These are phyloP conservation scores for Cryptococcus sp. DNA, from an alignment of 1,284 basidiomycete species.

Conservation along the genomic window DNA sequence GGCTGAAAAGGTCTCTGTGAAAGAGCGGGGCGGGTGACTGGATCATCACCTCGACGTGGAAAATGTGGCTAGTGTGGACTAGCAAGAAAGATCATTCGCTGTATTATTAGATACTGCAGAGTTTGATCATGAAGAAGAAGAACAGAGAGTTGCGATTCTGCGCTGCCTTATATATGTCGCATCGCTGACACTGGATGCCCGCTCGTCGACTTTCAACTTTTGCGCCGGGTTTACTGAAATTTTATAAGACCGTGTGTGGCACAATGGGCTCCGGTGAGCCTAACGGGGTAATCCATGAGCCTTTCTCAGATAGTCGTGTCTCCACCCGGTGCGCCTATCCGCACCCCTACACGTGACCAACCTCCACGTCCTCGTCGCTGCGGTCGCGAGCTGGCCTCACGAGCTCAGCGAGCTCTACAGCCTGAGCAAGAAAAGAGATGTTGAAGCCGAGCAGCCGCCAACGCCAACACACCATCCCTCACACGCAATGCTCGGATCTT, in stretches of 20 bases:
- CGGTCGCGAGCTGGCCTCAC: neutral
- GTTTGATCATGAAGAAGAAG: conserved; percentile 15
- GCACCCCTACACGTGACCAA: neutral
- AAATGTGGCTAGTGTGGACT: conserved; percentile 54
- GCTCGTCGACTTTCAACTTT: too few relatives aligned
- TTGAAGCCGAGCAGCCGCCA: neutral
- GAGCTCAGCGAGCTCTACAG: too few relatives aligned
- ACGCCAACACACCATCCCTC: neutral
- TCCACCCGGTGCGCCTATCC: too few relatives aligned
- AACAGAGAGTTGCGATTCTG: neutral
- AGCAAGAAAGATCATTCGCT: conserved; percentile 51
- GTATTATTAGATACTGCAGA: conserved; percentile 49
- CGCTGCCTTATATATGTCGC: too few relatives aligned
- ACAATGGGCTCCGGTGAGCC: too few relatives aligned
- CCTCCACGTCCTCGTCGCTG: neutral
- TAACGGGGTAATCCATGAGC: too few relatives aligned
- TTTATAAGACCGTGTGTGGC: too few relatives aligned
- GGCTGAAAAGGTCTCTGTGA: conserved; percentile 46
- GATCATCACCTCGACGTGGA: conserved; percentile 54
- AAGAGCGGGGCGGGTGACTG: conserved; percentile 49
- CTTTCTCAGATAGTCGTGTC: too few relatives aligned
- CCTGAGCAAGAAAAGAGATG: neutral
- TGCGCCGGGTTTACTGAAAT: too few relatives aligned
- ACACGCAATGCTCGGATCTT: conserved; percentile 11
- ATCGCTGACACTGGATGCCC: too few relatives aligned